Percentiles rank a stretch among this genome's conserved stretches.
These are phyloP conservation scores for Scleroderma citrinum DNA, from an alignment of 768 basidiomycete species.

Conservation along the genomic window DNA sequence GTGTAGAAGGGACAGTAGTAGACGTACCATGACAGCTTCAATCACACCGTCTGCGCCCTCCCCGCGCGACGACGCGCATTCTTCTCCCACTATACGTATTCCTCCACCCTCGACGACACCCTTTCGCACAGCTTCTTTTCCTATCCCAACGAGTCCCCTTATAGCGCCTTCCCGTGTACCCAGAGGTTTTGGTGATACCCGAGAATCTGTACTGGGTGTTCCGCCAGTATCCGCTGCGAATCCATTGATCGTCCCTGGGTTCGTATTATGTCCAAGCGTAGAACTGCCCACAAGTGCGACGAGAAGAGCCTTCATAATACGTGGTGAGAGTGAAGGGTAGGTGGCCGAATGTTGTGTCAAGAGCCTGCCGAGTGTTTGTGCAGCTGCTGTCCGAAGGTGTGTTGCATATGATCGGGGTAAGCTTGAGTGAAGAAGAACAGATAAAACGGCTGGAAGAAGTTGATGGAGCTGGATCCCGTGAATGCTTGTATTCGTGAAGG, in stretches of 20 bases:
- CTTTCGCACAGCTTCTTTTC: slow-evolving; percentile 78
- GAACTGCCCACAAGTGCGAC: slow-evolving; percentile 60
- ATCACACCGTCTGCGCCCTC: slow-evolving; percentile 42
- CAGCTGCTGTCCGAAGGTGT: slow-evolving; percentile 72
- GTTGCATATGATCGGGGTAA: slow-evolving; percentile 68
- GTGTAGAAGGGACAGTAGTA: neutral
- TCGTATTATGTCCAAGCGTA: slow-evolving; percentile 4
- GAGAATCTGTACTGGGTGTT: slow-evolving; percentile 36
- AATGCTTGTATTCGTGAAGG: neutral
- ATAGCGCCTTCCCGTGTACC: slow-evolving; percentile 90
- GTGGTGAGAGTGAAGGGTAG: slow-evolving; percentile 79
- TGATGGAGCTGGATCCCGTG: slow-evolving; percentile 76
- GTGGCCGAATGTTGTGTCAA: slow-evolving; percentile 81
- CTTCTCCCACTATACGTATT: slow-evolving; percentile 66
- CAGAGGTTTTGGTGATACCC: slow-evolving; percentile 46
- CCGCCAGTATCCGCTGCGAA: slow-evolving; percentile 19
- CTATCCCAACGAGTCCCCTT: slow-evolving; percentile 78
- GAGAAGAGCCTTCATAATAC: slow-evolving; percentile 91
- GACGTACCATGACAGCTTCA: slow-evolving; percentile 53
- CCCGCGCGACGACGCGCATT: slow-evolving; percentile 36
- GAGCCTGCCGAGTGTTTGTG: slow-evolving; percentile 78
- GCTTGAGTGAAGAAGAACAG: slow-evolving; percentile 82
- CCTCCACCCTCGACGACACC: slow-evolving; percentile 80
- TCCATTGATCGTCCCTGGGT: slow-evolving; percentile 16
- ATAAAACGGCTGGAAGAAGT: slow-evolving; percentile 88